phyloP scores from a whole-genome alignment of 2,329 filamentous ascomycete species.

The Ophiostoma fasciatum region DNA sequence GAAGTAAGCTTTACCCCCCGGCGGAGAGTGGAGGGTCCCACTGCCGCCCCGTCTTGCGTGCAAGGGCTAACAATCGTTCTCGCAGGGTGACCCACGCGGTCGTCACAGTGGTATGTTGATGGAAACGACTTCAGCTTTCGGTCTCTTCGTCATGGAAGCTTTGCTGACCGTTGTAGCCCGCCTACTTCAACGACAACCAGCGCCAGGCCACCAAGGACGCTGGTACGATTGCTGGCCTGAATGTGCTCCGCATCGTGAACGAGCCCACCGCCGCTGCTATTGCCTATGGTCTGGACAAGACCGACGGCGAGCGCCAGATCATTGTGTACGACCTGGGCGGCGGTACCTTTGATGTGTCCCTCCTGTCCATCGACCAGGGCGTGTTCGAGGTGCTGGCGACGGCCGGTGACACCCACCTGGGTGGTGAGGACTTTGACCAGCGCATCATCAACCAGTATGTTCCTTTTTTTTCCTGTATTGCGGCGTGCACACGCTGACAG shows the following conservation, averaged over 20 bases:
- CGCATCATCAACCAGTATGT: conserved; percentile 67
- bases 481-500: conserved; percentile 36
- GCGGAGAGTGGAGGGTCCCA: no score
- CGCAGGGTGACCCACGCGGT: conserved; percentile 65
- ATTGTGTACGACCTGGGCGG: conserved; percentile 89
- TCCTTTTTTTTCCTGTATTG: neutral
- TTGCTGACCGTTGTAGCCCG: conserved; percentile 43
- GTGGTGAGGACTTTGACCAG: conserved; percentile 98
- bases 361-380: conserved; percentile 80
- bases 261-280: conserved; percentile 92
- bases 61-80: neutral
- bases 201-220: conserved; percentile 94
- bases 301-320: conserved; percentile 68
- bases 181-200: conserved; percentile 98
- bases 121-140: no score
- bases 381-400: conserved; percentile 92
- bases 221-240: conserved; percentile 79
- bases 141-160: no score
- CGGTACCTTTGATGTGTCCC: conserved; percentile 89
- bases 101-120: conserved; percentile 51
- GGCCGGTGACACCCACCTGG: conserved; percentile 91
- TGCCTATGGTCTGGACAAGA: conserved; percentile 87
- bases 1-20: conserved; percentile 80
- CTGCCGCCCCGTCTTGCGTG: no score
- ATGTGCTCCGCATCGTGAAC: conserved; percentile 92